These are phyloP conservation scores for Exophiala spinifera DNA, from an alignment of 2,329 filamentous ascomycete species.

Conservation along the genomic window DNA sequence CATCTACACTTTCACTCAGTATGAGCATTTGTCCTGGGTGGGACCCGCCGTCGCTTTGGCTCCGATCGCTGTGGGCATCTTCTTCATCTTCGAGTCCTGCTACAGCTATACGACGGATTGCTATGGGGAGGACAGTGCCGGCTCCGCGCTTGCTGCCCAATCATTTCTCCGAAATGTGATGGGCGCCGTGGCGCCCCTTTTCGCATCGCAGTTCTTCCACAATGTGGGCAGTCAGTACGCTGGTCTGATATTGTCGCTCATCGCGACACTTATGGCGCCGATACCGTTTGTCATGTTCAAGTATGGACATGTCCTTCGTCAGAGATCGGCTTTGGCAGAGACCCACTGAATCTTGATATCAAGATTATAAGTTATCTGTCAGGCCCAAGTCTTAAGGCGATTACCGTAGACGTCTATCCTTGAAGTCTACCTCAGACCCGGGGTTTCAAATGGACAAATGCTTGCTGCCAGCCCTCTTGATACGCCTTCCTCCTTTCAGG, in stretches of 20 bases:
- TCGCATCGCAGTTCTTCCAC: constrained; percentile 53
- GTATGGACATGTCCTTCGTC: constrained; percentile 33
- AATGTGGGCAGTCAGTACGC: constrained; percentile 54
- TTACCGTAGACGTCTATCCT: no score
- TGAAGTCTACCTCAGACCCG: no score
- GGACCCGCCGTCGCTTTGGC: constrained; percentile 50
- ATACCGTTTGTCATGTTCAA: constrained; percentile 35
- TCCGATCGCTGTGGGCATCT: constrained; percentile 53
- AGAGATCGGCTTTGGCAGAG: constrained; percentile 33
- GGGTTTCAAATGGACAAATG: no score
- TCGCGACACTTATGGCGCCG: constrained; percentile 40
- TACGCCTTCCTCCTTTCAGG: no score
- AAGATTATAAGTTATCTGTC: no score
- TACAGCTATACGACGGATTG: not conserved
- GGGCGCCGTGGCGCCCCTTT: constrained; percentile 52
- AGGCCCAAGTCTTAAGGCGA: no score
- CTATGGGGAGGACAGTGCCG: not conserved
- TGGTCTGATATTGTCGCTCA: constrained; percentile 48
- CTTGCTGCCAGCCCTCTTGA: no score
- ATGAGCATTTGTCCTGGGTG: constrained; percentile 49
- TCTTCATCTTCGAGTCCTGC: constrained; percentile 36
- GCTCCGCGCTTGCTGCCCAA: constrained; percentile 45
- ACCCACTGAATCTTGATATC: not conserved
- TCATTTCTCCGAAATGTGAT: constrained; percentile 54
- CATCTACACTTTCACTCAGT: constrained; percentile 56